Evolutionary conservation across 192 early-diverging fungal genomes (phyloP), one percentile per base, ranked within the genome.

Genomic region (Backusella psychrophila): DNA sequence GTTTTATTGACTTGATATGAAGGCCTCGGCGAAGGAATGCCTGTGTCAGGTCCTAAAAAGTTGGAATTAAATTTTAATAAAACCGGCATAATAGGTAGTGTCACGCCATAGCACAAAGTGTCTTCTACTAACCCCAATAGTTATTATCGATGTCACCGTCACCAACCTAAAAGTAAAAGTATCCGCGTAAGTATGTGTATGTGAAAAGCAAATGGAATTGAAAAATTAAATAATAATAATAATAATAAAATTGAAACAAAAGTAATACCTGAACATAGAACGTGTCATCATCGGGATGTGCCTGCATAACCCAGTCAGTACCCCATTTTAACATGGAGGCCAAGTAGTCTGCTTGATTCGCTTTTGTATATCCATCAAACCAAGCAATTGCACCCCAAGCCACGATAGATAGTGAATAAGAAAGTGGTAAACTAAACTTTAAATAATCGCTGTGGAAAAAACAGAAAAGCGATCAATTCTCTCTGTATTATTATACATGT

Each of bases 241-340:
- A 33, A 33, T 33, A 33, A 33, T 33, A 33, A 35, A 8, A 42
- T 14, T 72, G 35, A 26, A 6, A 52, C 4, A 35, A 26, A 23
- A 12, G 31, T 65, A 29, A 66, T 77, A 86, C 86, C 76, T 87
- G 85, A 38, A 86, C 87, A 74, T 81, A 86, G n/a, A 90, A 75
- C 1, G 82, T 82, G 68, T 87, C 78, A 52, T 78, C 70, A 35
- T 87, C 77, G 38, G 87, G 85, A 73, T 90, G 88, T 4, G 88
- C 88, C 36, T 88, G 86, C 38, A 89, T 84, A 38, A 90, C 59
- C 88, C 88, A 90, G 59, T 90, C 88, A 59, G 82, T 90, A 29
- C 88, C 87, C 85, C 85, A 89, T 59, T 84, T 81, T 9, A 90
- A 67, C 84, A 82, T 89, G 52, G 81, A 80, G 33, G 76, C 59